Evolutionary conservation across 345 rosid genomes (phyloP), one percentile per base, ranked within the genome.

Genomic region (Arabidopsis thaliana): DNA sequence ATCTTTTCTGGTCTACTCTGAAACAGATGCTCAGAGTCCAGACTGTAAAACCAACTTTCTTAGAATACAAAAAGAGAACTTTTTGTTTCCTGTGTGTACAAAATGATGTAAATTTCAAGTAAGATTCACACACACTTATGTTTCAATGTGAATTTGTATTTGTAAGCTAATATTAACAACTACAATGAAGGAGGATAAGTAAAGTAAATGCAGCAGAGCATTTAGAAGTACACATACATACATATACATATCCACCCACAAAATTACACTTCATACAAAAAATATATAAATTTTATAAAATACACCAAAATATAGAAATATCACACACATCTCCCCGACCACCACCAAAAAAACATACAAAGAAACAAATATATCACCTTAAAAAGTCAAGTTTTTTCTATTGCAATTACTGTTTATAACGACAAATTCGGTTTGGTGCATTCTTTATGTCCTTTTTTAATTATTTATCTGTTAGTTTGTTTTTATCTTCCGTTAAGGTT

Each of bases 401-500:
- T 46, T 75, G 50, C 65, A 45, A 23, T 59, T 51, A 60, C 56
- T 32, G 49, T 41, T 40, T 14, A 20, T 46, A 42, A 52, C 53
- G 45, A 41, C 40, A 76, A 52, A n/a, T 61, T 69, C n/a, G 65
- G 51, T 60, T 59, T 38, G 73, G 67, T 49, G 52, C 59, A 25
- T 37, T 67, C 10, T 33, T 22, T 63, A 46, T 40, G 16, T 28
- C 32, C 16, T 49, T 34, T 37, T 28, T 69, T 7, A 9, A 12
- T 10, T 41, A 65, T 7, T 58, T 59, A 30, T 48, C 23, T 71
- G 46, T 60, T 33, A 59, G 52, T 73, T 67, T 23, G 34, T 55
- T 79, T n/a, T 73, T 77, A 87, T 82, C 97, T 84, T 73, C 97
- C 97, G 72, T 80, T 87, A 8, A 88, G 81, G 52, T 68, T 83